Evolutionary conservation across 2,329 filamentous ascomycete species (phyloP).

Genomic region (Nigrospora sphaerica): DNA sequence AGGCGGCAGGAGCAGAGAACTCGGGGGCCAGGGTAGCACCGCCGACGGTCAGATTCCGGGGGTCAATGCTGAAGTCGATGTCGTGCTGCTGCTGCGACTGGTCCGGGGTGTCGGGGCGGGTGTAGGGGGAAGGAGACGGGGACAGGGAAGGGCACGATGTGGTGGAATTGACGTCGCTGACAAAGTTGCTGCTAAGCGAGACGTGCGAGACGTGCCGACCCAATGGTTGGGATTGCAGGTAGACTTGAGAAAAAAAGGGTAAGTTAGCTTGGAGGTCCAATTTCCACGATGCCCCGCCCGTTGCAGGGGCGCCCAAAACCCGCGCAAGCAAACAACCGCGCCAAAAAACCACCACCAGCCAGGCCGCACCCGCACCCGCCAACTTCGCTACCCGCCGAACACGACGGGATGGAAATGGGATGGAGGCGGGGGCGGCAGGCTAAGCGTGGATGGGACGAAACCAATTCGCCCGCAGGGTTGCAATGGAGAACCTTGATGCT

Average conservation of each 20-base stretch:
- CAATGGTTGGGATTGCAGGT: conserved; percentile 12
- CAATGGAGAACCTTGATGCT: conserved; percentile 30
- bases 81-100: conserved; percentile 34
- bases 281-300: background rate
- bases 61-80: conserved; percentile 77
- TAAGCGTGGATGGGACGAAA: too few relatives aligned
- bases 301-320: too few relatives aligned
- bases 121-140: conserved; percentile 76
- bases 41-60: conserved; percentile 75
- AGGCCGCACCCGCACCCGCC: too few relatives aligned
- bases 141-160: conserved; percentile 80
- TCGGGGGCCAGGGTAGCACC: conserved; percentile 49
- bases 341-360: too few relatives aligned
- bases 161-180: conserved; percentile 65
- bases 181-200: conserved; percentile 55
- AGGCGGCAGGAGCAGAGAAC: conserved; percentile 56
- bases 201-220: conserved; percentile 49
- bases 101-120: conserved; percentile 61
- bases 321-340: too few relatives aligned
- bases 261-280: background rate
- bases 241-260: conserved; percentile 15
- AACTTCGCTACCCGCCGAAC: too few relatives aligned
- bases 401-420: too few relatives aligned
- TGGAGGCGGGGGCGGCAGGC: too few relatives aligned
- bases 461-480: too few relatives aligned